phyloP scores from a whole-genome alignment of 495 filamentous ascomycete genomes.

The Aspergillus hancockii region DNA sequence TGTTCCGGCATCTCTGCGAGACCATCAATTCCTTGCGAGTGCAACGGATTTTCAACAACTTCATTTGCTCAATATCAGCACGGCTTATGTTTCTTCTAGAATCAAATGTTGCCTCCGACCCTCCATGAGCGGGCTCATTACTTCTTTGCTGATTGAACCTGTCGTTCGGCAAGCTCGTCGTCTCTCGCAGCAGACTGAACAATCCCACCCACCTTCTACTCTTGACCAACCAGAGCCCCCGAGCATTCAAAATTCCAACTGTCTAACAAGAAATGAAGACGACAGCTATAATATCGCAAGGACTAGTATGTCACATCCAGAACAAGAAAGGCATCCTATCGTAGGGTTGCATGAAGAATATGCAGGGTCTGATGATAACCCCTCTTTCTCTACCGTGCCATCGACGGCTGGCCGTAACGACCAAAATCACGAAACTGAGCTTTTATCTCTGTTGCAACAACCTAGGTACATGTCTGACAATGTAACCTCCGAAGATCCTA shows the following conservation, averaged over 20 bases:
- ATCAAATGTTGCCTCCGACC: conserved; percentile 24
- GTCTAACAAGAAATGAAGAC: conserved; percentile 4
- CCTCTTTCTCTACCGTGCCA: conserved; percentile 25
- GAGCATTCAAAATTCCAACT: conserved; percentile 20
- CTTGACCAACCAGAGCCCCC: conserved; percentile 18
- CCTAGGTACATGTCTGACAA: not conserved
- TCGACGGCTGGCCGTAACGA: conserved; percentile 33
- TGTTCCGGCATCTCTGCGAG: conserved; percentile 9
- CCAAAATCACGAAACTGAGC: conserved; percentile 25
- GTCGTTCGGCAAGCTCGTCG: conserved; percentile 75
- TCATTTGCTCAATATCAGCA: not conserved
- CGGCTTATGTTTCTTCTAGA: not conserved
- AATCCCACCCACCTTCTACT: conserved; percentile 17
- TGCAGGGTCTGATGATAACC: conserved; percentile 28
- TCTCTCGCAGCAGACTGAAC: conserved; percentile 50
- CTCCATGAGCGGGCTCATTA: conserved; percentile 72
- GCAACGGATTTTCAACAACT: not conserved
- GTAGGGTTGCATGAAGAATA: conserved; percentile 15
- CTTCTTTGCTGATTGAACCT: conserved; percentile 74
- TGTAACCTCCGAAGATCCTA: not conserved
- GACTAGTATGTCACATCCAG: conserved; percentile 11
- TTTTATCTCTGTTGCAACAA: not conserved
- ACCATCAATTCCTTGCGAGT: not conserved
- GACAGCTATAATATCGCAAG: conserved; percentile 9
- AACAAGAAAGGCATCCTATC: conserved; percentile 17